phyloP scores from a whole-genome alignment of 2,329 filamentous ascomycete genomes.

The Calonectria hongkongensis region DNA sequence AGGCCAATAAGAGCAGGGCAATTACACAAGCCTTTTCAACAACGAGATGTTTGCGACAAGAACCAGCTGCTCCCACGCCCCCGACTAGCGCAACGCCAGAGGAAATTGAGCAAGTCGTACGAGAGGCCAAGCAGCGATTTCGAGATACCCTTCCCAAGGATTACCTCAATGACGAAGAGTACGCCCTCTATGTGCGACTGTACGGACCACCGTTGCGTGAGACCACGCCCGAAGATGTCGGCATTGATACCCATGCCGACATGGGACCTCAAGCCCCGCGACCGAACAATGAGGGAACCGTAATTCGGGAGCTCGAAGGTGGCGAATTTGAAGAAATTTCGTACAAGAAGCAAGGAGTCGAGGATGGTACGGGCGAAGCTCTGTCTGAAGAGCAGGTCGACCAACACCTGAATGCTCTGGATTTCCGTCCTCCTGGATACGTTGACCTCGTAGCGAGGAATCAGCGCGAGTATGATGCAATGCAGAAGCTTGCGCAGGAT shows the following conservation, averaged over 20 bases:
- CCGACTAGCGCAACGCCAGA: constrained; percentile 42
- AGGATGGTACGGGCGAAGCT: constrained; percentile 31
- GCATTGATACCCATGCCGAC: constrained; percentile 64
- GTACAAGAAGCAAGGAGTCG: constrained; percentile 59
- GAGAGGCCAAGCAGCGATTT: constrained; percentile 83
- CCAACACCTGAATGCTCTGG: constrained; percentile 54
- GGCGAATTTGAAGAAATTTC: constrained; percentile 79
- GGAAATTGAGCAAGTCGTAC: constrained; percentile 78
- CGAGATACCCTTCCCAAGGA: constrained; percentile 85
- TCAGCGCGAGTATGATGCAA: constrained; percentile 73
- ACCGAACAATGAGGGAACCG: constrained; percentile 60
- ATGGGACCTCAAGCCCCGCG: constrained; percentile 54
- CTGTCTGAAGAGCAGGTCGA: constrained; percentile 45
- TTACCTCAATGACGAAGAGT: constrained; percentile 82
- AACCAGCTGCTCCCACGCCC: constrained; percentile 32
- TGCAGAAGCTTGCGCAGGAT: constrained; percentile 74
- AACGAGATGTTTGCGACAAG: constrained; percentile 52
- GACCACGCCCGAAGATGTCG: constrained; percentile 76
- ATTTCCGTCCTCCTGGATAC: constrained; percentile 60
- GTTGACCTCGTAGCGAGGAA: constrained; percentile 71
- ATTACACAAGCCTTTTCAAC: constrained; percentile 57
- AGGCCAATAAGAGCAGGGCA: constrained; percentile 54
- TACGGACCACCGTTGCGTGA: constrained; percentile 85
- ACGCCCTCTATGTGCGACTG: constrained; percentile 84
- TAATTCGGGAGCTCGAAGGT: constrained; percentile 73